Percentiles rank a stretch among this genome's conserved stretches.
Evolutionary conservation across 2,329 filamentous ascomycete species (phyloP).

Genomic region (Penicillium fuscoglaucum): DNA sequence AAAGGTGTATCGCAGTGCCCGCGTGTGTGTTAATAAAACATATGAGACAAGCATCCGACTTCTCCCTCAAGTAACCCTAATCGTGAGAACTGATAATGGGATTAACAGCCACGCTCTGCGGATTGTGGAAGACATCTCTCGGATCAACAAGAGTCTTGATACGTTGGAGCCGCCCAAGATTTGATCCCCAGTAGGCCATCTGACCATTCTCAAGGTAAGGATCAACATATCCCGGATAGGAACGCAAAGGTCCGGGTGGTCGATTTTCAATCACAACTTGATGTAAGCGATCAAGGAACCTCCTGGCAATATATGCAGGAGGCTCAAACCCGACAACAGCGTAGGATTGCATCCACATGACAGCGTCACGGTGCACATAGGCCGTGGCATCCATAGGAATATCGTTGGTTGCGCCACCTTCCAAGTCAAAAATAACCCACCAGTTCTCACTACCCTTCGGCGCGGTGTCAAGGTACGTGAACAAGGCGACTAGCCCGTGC

Average conservation of each 20-base stretch:
- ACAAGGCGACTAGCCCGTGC: constrained; percentile 50
- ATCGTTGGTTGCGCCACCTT: constrained; percentile 62
- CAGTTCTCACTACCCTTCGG: constrained; percentile 57
- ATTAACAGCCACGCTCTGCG: constrained; percentile 47
- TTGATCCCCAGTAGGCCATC: constrained; percentile 57
- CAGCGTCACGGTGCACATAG: constrained; percentile 63
- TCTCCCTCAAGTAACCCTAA: neutral
- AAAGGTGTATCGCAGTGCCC: neutral
- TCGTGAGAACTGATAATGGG: neutral
- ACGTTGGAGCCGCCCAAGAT: constrained; percentile 49
- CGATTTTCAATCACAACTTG: constrained; percentile 32
- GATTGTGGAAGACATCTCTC: constrained; percentile 58
- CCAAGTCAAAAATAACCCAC: constrained; percentile 64
- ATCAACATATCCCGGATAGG: constrained; percentile 67
- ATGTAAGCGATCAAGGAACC: constrained; percentile 57
- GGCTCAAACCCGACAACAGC: constrained; percentile 51
- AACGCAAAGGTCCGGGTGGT: constrained; percentile 44
- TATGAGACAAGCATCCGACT: neutral
- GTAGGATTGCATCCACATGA: constrained; percentile 66
- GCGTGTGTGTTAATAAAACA: neutral
- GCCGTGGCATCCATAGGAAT: constrained; percentile 57
- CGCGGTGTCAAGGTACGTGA: constrained; percentile 54
- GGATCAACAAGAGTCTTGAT: constrained; percentile 59
- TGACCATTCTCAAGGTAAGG: constrained; percentile 49
- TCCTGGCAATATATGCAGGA: constrained; percentile 44